phyloP scores from a whole-genome alignment of 495 filamentous ascomycete genomes.

The Hypoxylon lienhwacheense region DNA sequence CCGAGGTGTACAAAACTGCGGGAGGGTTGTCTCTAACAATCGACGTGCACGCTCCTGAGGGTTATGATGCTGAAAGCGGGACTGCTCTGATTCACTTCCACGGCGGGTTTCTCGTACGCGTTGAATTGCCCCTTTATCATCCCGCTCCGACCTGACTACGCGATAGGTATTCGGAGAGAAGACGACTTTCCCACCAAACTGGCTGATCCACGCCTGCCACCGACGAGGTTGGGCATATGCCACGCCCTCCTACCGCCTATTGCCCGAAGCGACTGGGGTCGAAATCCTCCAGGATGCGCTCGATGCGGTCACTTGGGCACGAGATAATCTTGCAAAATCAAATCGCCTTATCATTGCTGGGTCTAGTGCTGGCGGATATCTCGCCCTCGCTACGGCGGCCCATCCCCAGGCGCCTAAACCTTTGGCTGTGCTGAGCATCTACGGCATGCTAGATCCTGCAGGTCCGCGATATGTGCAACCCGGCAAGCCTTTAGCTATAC shows the following conservation, averaged over 20 bases:
- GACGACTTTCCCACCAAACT: not conserved
- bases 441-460: conserved; percentile 1
- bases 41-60: not conserved
- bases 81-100: conserved; percentile 1
- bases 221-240: not conserved
- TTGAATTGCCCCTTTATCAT: not conserved
- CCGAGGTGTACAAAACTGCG: not conserved
- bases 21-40: not conserved
- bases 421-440: not conserved
- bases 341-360: not conserved
- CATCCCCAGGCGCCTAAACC: not conserved
- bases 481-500: not conserved
- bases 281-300: not conserved
- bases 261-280: not conserved
- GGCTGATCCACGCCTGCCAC: not conserved
- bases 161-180: not conserved
- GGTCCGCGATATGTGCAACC: not conserved
- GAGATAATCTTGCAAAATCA: not conserved
- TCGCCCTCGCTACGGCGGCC: not conserved
- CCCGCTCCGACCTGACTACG: not conserved
- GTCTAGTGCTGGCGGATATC: conserved; percentile 1
- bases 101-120: not conserved
- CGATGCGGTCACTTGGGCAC: not conserved
- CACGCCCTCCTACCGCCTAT: not conserved
- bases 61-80: not conserved